Conservation (phyloP, 257 asterid genomes). For the Nicotiana otophora region DNA sequence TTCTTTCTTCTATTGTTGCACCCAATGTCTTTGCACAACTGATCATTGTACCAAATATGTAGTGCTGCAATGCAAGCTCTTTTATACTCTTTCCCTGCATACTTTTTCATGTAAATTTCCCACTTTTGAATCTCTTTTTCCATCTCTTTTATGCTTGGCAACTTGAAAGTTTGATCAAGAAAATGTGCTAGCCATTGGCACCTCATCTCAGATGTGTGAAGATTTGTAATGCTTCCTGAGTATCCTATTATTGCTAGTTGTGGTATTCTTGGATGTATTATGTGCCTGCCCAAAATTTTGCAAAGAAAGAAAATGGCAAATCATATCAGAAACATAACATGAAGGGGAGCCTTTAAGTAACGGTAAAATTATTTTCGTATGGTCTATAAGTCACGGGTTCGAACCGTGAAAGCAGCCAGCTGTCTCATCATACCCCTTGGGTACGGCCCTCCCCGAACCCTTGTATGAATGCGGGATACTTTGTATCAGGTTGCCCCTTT, state of each 20-base stretch:
- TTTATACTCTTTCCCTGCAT: slow-evolving; percentile 13
- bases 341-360: too few species aligned
- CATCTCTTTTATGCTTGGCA: slow-evolving; percentile 29
- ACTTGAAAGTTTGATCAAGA: slow-evolving; percentile 19
- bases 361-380: rapidly evolving
- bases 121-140: slow-evolving; percentile 21
- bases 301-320: background rate
- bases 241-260: slow-evolving; percentile 59
- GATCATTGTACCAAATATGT: slow-evolving; percentile 57
- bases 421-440: too few species aligned
- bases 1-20: slow-evolving; percentile 54
- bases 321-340: background rate
- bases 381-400: too few species aligned
- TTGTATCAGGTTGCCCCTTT: too few species aligned
- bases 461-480: too few species aligned
- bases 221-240: slow-evolving; percentile 42
- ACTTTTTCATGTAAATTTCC: slow-evolving; percentile 28
- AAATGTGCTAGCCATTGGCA: slow-evolving; percentile 29
- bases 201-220: slow-evolving; percentile 28
- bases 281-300: slow-evolving; percentile 34
- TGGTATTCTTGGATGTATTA: slow-evolving; percentile 69
- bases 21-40: slow-evolving; percentile 54
- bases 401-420: too few species aligned
- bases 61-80: slow-evolving; percentile 41
- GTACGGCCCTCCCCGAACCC: rapidly evolving